Base-by-base conservation (phyloP, 352 stramenopile genomes). In the Pythium rhizo-oryzae region DNA sequence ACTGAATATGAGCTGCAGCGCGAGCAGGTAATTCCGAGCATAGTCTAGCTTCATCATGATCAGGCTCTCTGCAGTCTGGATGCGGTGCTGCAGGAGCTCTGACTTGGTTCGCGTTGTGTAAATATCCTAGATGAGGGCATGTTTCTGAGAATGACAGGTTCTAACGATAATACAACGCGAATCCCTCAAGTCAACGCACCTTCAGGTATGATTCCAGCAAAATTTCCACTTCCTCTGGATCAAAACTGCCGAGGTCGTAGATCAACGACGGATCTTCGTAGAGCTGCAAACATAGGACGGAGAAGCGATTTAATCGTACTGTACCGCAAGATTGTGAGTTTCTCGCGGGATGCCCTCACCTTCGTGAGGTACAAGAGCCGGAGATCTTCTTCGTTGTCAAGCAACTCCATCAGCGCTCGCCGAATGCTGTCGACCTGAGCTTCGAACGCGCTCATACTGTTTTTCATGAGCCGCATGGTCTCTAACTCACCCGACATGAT, bases 1-100 rank as follows among this genome's bases (percentile, higher is more conserved):
- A 41, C 70, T 83, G 59, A 85, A 73, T 39, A 80, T 78, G 43
- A 85, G 67, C 30, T 85, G 74, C 8, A 85, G 55, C 16, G 72
- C 73, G 24, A 85, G 73, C 25, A 85, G 65, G 39, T 83, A 85
- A 60, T 85, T 85, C 61, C 78, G 75, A 43, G 72, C 71, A 49
- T 81, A 82, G 57, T 85, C 78, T 21, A 85, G 57, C 49, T 83
- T 83, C 73, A 85, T 81, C 47, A 65, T 81, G n/a, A 81, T 70
- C 11, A 81, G 61, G 44, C 62, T 75, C 56, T 81, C 75, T 0
- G 75, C 67, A 1, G 65, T 76, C 50, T 78, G 71, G 55, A 81
- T 72, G 24, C 74, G 74, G 53, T 76, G 70, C 47, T 71, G 57
- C 7, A 81, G 66, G 28, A 81, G 64, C 30, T 74, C 68, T 1